phyloP scores from a whole-genome alignment of 176 grass and related monocot genomes.

The Cymbopogon citratus region DNA sequence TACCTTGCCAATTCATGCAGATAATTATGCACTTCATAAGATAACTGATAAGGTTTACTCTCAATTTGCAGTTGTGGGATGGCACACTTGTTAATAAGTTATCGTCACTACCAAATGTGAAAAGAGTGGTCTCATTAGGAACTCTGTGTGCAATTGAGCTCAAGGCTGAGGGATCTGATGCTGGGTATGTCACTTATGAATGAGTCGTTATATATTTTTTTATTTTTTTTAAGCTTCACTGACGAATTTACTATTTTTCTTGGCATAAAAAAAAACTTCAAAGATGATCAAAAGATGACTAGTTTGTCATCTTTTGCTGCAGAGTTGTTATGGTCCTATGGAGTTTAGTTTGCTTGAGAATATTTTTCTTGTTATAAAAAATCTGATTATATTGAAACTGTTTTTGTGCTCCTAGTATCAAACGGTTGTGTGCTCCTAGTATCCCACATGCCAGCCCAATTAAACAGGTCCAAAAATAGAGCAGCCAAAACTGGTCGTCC shows the following conservation, averaged over 20 bases:
- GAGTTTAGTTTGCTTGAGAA: background rate
- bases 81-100: slow-evolving; percentile 53
- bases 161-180: slow-evolving; percentile 66
- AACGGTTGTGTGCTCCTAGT: no score
- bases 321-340: background rate
- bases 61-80: slow-evolving; percentile 77
- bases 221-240: background rate
- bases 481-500: no score
- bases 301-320: background rate
- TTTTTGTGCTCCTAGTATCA: background rate
- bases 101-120: slow-evolving; percentile 56
- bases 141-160: slow-evolving; percentile 85
- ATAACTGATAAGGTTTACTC: background rate
- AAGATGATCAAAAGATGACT: background rate
- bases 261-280: background rate
- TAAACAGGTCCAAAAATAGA: no score
- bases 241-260: background rate
- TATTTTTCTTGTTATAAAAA: background rate
- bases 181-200: slow-evolving; percentile 56
- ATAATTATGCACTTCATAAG: background rate
- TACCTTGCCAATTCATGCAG: background rate
- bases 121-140: slow-evolving; percentile 70
- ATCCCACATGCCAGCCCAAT: no score
- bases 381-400: background rate
- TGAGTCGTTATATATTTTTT: slow-evolving; percentile 15